phyloP scores from a whole-genome alignment of 2,329 filamentous ascomycete species.

The Tolypocladium nubicola region DNA sequence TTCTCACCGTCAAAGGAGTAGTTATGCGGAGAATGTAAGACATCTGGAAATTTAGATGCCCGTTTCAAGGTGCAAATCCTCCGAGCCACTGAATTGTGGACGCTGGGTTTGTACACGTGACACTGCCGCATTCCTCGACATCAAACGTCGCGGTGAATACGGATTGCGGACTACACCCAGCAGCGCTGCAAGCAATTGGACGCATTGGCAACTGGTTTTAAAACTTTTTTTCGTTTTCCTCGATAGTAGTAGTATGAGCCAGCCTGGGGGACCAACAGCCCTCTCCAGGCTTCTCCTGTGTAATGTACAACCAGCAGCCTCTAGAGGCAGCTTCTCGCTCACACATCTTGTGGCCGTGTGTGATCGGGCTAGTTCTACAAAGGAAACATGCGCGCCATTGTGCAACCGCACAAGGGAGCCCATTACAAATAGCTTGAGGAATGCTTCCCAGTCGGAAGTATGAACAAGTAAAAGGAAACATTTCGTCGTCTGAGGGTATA shows the following conservation, averaged over 20 bases:
- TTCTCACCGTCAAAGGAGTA: neutral
- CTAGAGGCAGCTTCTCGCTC: constrained; percentile 3
- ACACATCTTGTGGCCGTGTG: neutral
- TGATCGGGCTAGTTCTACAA: constrained; percentile 10
- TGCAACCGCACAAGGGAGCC: constrained; percentile 4
- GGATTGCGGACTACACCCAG: neutral
- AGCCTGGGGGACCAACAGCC: neutral
- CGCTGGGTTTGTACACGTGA: neutral
- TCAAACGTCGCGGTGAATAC: neutral
- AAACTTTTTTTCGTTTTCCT: constrained; percentile 1
- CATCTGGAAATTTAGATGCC: neutral
- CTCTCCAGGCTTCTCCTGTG: constrained; percentile 2
- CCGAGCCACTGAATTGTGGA: neutral
- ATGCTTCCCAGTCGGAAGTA: constrained; percentile 6
- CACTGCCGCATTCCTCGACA: neutral
- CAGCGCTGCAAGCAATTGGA: neutral
- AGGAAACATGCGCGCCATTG: constrained; percentile 6
- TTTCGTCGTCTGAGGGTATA: constrained; percentile 15
- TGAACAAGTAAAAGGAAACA: constrained; percentile 10
- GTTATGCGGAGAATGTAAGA: neutral
- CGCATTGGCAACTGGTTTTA: neutral
- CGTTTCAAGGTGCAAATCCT: neutral
- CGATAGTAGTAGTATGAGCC: constrained; percentile 3
- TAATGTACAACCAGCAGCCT: constrained; percentile 10
- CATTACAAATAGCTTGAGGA: constrained; percentile 7